Base-by-base conservation (phyloP, 352 stramenopile species). In the Phytophthora pinifolia region DNA sequence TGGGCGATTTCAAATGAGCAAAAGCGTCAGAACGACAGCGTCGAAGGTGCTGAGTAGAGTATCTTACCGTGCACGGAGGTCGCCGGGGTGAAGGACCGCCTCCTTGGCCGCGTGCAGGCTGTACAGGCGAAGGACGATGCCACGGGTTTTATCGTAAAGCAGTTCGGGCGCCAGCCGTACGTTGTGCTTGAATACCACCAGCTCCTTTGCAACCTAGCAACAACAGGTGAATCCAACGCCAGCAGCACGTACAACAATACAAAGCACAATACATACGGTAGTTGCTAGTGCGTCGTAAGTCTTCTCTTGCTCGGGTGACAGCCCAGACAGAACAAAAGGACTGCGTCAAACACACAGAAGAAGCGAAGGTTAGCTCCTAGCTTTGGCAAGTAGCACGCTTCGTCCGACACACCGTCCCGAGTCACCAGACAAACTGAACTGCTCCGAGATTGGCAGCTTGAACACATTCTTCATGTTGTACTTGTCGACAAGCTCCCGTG, bases 401-500 rank as follows among this genome's bases (percentile, higher is more conserved):
- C 20, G 17, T 15, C 10, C n/a, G n/a, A 12, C 65, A 20, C 48
- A 94, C 85, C 81, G 68, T 49, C 85, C 85, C 15, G 80, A 88
- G 54, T 95, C 85, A 3, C 74, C 83, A 20, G 81, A 83, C 2
- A 58, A 69, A 38, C 82, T 93, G 37, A 88, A 89, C 14, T 82
- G 75, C 43, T 88, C 74, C 1, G 78, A 82, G 15, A 95, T 92
- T 15, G 85, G 85, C 17, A 95, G 46, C 51, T 93, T 89, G 52
- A 92, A 95, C 7, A 90, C 77, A 53, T 95, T 88, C 59, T 85
- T 86, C 64, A 95, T 83, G 30, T 66, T 74, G 48, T 89, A 95
- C 39, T 90, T 90, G 9, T 85, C 62, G 18, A 91, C 65, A 14
- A 95, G 67, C 39, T 92, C 80, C 12, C 89, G 51, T 7, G 79